Conservation (phyloP, 2,329 filamentous ascomycete genomes). For the Calonectria henricotiae region DNA sequence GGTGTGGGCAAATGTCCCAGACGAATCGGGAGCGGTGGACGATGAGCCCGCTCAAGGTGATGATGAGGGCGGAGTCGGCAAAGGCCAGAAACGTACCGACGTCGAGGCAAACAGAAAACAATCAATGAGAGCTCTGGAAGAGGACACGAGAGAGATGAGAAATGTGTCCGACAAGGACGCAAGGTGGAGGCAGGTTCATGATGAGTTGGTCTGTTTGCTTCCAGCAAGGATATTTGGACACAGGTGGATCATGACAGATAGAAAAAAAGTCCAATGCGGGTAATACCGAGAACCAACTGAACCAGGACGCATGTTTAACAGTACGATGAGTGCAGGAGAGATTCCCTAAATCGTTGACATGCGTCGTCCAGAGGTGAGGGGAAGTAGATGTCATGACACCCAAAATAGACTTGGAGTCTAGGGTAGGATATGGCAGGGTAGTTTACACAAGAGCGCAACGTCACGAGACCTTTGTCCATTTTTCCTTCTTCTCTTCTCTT, state of each 20-base stretch:
- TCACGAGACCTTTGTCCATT: background rate
- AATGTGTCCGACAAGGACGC: background rate
- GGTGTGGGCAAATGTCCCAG: background rate
- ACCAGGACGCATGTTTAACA: background rate
- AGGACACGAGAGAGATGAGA: background rate
- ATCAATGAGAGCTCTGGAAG: background rate
- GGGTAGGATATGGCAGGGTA: background rate
- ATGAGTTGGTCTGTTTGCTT: background rate
- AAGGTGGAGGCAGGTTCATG: background rate
- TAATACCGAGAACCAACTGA: background rate
- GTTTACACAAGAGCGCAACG: background rate
- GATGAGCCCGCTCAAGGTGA: background rate
- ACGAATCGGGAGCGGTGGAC: background rate
- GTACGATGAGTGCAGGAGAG: background rate
- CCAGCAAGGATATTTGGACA: background rate
- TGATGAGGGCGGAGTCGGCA: background rate
- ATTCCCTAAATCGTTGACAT: conserved; percentile 4
- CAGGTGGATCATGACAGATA: background rate
- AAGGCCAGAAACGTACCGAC: background rate
- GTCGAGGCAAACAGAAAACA: background rate
- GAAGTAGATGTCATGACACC: background rate
- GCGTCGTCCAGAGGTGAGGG: background rate
- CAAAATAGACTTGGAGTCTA: background rate
- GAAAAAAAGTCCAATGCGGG: conserved; percentile 4
- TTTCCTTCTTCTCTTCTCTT: background rate